phyloP scores from a whole-genome alignment of 2,329 filamentous ascomycete species.

The Penicillium sp. region DNA sequence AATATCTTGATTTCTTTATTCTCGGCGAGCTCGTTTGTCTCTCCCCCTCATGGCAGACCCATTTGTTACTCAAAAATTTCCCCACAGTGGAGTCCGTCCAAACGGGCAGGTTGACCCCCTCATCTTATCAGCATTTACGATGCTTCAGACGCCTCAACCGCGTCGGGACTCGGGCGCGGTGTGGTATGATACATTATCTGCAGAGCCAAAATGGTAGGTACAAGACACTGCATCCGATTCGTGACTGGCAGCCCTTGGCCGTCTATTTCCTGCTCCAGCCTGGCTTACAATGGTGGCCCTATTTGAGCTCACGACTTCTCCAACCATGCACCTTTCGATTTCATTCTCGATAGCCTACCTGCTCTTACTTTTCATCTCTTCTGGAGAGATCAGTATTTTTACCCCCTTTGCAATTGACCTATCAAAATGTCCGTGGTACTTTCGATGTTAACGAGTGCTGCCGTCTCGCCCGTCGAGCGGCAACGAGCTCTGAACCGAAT shows the following conservation, averaged over 20 bases:
- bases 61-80: neutral
- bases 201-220: slow-evolving; percentile 14
- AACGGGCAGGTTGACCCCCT: slow-evolving; percentile 3
- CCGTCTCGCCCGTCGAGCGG: slow-evolving; percentile 20
- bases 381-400: neutral
- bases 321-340: neutral
- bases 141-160: neutral
- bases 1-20: neutral
- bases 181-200: neutral
- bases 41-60: neutral
- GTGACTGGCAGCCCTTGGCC: slow-evolving; percentile 2
- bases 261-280: neutral
- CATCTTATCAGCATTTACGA: neutral
- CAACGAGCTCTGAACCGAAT: slow-evolving; percentile 30
- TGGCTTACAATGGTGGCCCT: neutral
- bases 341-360: neutral
- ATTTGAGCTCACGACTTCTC: slow-evolving; percentile 1
- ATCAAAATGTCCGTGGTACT: slow-evolving; percentile 28
- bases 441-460: slow-evolving; percentile 20
- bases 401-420: neutral
- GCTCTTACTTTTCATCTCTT: neutral
- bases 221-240: slow-evolving; percentile 17
- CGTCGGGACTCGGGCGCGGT: no score
- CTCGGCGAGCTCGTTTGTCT: neutral
- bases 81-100: neutral